Conservation (phyloP, 371 early-diverging fungal species). For the Astathelohania contejeani region DNA sequence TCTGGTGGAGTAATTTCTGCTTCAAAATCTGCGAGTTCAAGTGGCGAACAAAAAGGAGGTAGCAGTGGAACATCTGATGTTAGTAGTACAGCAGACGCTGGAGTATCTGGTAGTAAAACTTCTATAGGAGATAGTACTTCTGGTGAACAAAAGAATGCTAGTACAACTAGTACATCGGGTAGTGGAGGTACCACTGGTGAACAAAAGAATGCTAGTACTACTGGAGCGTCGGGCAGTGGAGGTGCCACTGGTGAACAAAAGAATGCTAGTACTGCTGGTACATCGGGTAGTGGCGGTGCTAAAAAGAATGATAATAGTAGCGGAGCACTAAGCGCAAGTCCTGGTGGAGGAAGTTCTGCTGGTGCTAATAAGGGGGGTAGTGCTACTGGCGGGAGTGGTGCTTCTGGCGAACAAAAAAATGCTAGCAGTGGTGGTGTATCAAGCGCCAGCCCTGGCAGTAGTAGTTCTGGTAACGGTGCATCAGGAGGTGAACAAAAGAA, state of each 20-base stretch:
- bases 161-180: constrained; percentile 4
- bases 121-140: constrained; percentile 1
- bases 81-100: background rate
- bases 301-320: no score
- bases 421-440: background rate
- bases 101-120: background rate
- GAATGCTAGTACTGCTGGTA: no score
- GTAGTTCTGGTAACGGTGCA: no score
- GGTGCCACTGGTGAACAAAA: background rate
- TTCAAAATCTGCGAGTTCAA: background rate
- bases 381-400: background rate
- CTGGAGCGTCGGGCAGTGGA: constrained; percentile 1
- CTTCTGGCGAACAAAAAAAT: background rate
- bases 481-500: no score
- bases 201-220: no score
- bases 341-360: background rate
- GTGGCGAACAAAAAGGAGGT: background rate
- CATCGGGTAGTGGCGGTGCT: no score
- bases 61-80: background rate
- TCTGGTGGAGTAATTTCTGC: background rate
- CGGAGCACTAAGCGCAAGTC: no score
- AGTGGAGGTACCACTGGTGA: background rate
- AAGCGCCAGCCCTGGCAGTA: no score
- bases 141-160: background rate
- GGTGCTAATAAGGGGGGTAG: background rate